Percentiles rank a stretch among this genome's conserved stretches.
Conservation (phyloP, 2,329 filamentous ascomycete species). For the Rasamsonia emersonii region DNA sequence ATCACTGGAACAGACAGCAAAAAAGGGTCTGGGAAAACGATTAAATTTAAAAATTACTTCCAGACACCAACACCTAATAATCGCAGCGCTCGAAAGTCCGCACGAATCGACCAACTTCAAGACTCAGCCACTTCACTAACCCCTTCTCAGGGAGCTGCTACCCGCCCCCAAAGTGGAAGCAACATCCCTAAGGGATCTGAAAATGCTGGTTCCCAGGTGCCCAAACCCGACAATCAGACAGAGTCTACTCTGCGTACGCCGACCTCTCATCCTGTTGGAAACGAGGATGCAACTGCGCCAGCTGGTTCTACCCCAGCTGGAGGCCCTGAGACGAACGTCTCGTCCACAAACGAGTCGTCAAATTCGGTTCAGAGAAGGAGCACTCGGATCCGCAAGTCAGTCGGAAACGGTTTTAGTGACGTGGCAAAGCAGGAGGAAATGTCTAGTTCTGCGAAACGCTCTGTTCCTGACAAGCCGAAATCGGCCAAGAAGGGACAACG, state of each 20-base stretch:
- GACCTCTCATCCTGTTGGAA: too few relatives aligned
- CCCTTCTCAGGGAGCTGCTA: too few relatives aligned
- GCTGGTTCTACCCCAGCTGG: too few relatives aligned
- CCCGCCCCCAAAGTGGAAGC: not conserved
- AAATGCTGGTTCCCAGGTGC: too few relatives aligned
- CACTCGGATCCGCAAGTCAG: conserved; percentile 7
- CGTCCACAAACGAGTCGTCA: too few relatives aligned
- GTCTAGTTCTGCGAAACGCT: too few relatives aligned
- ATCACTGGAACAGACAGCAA: not conserved
- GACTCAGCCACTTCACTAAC: too few relatives aligned
- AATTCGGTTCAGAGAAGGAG: conserved; percentile 8
- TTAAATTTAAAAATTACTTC: conserved; percentile 3
- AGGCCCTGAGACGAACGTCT: too few relatives aligned
- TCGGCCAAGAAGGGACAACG: not conserved
- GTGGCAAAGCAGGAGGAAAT: too few relatives aligned
- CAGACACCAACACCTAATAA: not conserved
- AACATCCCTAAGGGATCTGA: not conserved
- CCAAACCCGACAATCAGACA: too few relatives aligned
- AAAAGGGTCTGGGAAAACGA: not conserved
- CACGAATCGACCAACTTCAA: not conserved
- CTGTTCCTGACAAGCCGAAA: not conserved
- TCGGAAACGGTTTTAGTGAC: conserved; percentile 1
- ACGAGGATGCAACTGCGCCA: too few relatives aligned
- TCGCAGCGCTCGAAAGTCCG: not conserved
- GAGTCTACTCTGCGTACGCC: too few relatives aligned